Percentiles rank a stretch among this genome's conserved stretches.
Evolutionary conservation across 2,329 filamentous ascomycete genomes (phyloP).

Genomic region (Acrodontium crateriforme): DNA sequence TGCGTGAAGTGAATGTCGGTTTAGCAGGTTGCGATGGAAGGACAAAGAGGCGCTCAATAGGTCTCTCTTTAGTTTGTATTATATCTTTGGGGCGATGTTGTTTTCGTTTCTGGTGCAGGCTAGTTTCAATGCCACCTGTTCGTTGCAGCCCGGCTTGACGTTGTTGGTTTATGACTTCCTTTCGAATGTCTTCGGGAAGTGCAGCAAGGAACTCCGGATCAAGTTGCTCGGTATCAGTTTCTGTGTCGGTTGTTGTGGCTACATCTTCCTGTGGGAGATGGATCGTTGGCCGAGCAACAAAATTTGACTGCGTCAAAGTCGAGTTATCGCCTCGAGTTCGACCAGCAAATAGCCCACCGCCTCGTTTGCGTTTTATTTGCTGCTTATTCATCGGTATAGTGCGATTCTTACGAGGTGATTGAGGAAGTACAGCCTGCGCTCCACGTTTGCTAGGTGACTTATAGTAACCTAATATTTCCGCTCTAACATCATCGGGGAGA

Average conservation of each 20-base stretch:
- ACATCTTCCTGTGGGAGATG: slow-evolving; percentile 6
- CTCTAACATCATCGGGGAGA: slow-evolving; percentile 72
- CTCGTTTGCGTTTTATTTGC: slow-evolving; percentile 55
- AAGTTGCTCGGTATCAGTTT: slow-evolving; percentile 34
- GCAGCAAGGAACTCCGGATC: slow-evolving; percentile 67
- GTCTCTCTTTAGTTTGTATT: slow-evolving; percentile 8
- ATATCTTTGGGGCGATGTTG: slow-evolving; percentile 8
- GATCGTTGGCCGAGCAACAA: slow-evolving; percentile 33
- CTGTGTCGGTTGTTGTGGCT: slow-evolving; percentile 14
- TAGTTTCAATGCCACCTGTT: slow-evolving; percentile 23
- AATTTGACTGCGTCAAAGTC: slow-evolving; percentile 60
- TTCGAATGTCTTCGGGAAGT: slow-evolving; percentile 65
- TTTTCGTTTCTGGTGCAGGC: slow-evolving; percentile 15
- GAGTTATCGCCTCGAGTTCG: slow-evolving; percentile 41
- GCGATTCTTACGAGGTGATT: slow-evolving; percentile 44
- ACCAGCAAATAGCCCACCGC: slow-evolving; percentile 31
- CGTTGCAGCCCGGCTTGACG: slow-evolving; percentile 46
- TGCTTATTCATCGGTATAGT: slow-evolving; percentile 23
- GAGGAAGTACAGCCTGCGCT: slow-evolving; percentile 23
- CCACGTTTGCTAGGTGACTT: slow-evolving; percentile 20
- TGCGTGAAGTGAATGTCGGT: slow-evolving; percentile 49
- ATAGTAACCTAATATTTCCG: slow-evolving; percentile 69
- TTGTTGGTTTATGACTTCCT: slow-evolving; percentile 66
- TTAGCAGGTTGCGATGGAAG: slow-evolving; percentile 37
- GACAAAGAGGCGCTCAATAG: slow-evolving; percentile 25